These are phyloP conservation scores for Phytopythium sindhum DNA, from an alignment of 352 stramenopile genomes.

Conservation along the genomic window DNA sequence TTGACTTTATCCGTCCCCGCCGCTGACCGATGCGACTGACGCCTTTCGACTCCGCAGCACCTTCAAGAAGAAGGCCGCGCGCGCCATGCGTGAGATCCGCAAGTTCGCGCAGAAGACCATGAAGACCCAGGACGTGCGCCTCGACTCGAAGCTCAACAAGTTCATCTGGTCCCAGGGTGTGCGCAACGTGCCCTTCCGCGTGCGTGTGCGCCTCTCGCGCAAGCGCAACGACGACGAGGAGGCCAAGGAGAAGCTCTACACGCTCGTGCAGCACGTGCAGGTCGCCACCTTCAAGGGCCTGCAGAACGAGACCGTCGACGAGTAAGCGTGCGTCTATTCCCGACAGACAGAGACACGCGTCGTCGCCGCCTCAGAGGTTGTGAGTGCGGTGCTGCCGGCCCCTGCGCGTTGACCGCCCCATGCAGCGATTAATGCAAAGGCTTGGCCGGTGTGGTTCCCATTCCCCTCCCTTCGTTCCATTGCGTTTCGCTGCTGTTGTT, in stretches of 20 bases:
- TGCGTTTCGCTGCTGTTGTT: background rate
- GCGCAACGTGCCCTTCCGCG: slow-evolving; percentile 96
- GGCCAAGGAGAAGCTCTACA: slow-evolving; percentile 99
- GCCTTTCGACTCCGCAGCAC: slow-evolving; percentile 42
- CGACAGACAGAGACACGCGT: background rate
- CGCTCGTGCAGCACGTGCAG: slow-evolving; percentile 97
- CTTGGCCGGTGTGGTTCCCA: slow-evolving; percentile 8
- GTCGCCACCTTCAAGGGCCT: slow-evolving; percentile 96
- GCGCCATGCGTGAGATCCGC: slow-evolving; percentile 97
- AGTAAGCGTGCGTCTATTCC: slow-evolving; percentile 40
- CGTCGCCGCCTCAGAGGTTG: background rate
- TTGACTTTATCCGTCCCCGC: slow-evolving; percentile 50
- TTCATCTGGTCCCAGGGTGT: slow-evolving; percentile 98
- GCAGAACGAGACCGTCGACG: slow-evolving; percentile 95
- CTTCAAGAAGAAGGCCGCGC: slow-evolving; percentile 98
- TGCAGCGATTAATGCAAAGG: slow-evolving; percentile 5
- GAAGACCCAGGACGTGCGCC: slow-evolving; percentile 96
- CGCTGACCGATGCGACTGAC: slow-evolving; percentile 15
- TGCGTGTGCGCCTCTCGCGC: slow-evolving; percentile 96
- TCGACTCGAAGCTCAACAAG: slow-evolving; percentile 97
- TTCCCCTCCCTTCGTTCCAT: background rate
- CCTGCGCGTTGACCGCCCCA: background rate
- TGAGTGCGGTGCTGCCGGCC: background rate
- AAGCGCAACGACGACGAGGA: slow-evolving; percentile 99
- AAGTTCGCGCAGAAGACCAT: slow-evolving; percentile 97